Evolutionary conservation across 768 basidiomycete genomes (phyloP), one percentile per base, ranked within the genome.

Genomic region (Fomitopsis serialis): DNA sequence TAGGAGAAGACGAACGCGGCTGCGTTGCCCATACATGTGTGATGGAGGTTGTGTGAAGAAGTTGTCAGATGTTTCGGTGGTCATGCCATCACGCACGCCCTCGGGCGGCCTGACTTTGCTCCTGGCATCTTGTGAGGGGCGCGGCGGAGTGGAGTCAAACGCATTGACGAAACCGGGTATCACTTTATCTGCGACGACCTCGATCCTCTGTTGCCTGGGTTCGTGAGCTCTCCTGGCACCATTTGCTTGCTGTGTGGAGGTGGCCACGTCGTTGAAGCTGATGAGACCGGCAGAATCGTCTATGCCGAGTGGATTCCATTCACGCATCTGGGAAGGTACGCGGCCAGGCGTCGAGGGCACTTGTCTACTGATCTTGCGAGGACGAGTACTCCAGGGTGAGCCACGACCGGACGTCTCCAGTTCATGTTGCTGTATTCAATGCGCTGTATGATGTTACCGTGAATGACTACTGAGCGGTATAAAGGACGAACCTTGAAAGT

Each of bases 391-490:
- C 54, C 66, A 63, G 19, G 79, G 69, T 12, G 74, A 72, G 61
- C 75, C 85, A 17, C 81, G 78, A 21, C 70, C 62, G 12, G 81
- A 70, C 3, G 77, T 77, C 56, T 87, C 86, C 27, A 84, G 54
- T 63, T 87, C 85, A 59, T 84, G 85, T 76, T 84, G 84, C 87
- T 88, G 40, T 17, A 55, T 40, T 35, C 19, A 35, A 11, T 42
- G 35, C 29, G 10, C 21, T 0, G 32, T 35, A 51, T 24, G 47
- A 36, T 32, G n/a, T n/a, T n/a, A n/a, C n/a, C n/a, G n/a, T n/a
- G n/a, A n/a, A n/a, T n/a, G n/a, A n/a, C n/a, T n/a, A n/a, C n/a
- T n/a, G n/a, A n/a, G n/a, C 25, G 36, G 11, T 53, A 11, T 17
- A 7, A 12, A 10, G 54, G 22, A 58, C 74, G 48, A 68, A 86